phyloP scores from a whole-genome alignment of 352 stramenopile species.

The Globisporangium perplexum region DNA sequence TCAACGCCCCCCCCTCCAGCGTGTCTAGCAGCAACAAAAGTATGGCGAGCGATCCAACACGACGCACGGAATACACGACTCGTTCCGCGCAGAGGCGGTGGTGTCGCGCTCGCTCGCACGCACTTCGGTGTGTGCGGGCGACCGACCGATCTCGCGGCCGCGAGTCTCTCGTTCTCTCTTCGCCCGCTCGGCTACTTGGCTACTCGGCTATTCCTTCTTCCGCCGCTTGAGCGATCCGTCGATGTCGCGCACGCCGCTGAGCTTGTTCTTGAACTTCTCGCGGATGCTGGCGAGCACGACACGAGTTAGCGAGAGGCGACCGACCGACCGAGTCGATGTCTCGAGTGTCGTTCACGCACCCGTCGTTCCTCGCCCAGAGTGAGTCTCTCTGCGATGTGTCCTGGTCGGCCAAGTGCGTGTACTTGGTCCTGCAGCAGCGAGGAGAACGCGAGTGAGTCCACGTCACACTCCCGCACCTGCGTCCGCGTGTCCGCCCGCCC shows the following conservation, averaged over 20 bases:
- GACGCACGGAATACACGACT: not conserved
- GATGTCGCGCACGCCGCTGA: slow-evolving; percentile 72
- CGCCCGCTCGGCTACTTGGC: not conserved
- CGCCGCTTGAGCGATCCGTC: slow-evolving; percentile 44
- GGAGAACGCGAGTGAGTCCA: not conserved
- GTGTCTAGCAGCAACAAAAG: not conserved
- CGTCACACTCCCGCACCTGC: too few species aligned
- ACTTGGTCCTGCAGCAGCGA: slow-evolving; percentile 85
- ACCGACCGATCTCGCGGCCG: not conserved
- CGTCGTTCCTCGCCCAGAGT: slow-evolving; percentile 68
- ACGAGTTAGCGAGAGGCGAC: not conserved
- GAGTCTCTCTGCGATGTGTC: slow-evolving; percentile 90
- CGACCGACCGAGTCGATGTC: not conserved
- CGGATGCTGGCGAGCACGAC: slow-evolving; percentile 38
- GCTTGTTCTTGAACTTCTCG: slow-evolving; percentile 71
- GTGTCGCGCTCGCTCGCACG: not conserved
- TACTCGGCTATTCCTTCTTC: slow-evolving; percentile 49
- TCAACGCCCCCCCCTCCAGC: not conserved
- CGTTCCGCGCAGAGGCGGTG: not conserved
- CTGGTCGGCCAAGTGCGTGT: slow-evolving; percentile 97
- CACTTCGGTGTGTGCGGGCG: not conserved
- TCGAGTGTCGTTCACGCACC: slow-evolving; percentile 19
- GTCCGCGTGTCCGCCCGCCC: too few species aligned
- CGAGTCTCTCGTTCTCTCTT: not conserved
- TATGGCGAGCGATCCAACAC: not conserved